Conservation (phyloP, 139 green algal genomes). For the Chlamydomonas sphaeroides region DNA sequence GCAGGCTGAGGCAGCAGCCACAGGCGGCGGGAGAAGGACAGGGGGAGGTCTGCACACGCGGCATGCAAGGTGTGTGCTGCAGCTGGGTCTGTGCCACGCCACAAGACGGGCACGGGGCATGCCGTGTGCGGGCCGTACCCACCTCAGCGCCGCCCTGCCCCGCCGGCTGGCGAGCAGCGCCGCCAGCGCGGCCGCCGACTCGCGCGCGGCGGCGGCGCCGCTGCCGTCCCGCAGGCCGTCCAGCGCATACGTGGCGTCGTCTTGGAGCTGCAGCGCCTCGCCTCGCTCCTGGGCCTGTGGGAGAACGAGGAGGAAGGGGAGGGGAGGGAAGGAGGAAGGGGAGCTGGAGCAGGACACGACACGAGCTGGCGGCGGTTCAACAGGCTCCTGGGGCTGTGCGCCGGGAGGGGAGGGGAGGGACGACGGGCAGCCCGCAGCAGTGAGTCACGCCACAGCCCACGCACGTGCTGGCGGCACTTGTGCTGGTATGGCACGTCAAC, state of each 20-base stretch:
- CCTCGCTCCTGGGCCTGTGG: constrained; percentile 74
- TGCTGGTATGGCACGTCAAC: too few species aligned
- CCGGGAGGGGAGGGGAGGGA: too few species aligned
- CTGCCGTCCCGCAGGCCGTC: constrained; percentile 56
- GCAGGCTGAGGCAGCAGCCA: too few species aligned
- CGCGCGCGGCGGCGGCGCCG: constrained; percentile 44
- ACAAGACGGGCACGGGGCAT: neutral
- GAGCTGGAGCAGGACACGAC: too few species aligned
- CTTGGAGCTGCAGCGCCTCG: constrained; percentile 66
- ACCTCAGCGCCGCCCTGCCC: constrained; percentile 53
- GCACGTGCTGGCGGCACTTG: too few species aligned
- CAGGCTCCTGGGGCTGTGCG: too few species aligned
- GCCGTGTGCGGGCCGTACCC: neutral
- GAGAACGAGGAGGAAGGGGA: neutral
- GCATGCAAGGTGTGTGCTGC: too few species aligned
- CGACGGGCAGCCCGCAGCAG: too few species aligned
- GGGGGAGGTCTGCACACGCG: neutral
- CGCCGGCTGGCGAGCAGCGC: constrained; percentile 56
- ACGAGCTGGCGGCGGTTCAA: too few species aligned
- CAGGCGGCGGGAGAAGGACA: too few species aligned
- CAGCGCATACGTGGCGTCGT: constrained; percentile 71
- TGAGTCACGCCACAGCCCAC: too few species aligned
- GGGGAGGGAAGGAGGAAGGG: too few species aligned
- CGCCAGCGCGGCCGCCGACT: constrained; percentile 52
- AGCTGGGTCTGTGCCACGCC: neutral